A percentile compares a stretch with the other conserved stretches of the same genome.
phyloP scores from a whole-genome alignment of 257 asterid genomes.

The Lithospermum erythrorhizon region DNA sequence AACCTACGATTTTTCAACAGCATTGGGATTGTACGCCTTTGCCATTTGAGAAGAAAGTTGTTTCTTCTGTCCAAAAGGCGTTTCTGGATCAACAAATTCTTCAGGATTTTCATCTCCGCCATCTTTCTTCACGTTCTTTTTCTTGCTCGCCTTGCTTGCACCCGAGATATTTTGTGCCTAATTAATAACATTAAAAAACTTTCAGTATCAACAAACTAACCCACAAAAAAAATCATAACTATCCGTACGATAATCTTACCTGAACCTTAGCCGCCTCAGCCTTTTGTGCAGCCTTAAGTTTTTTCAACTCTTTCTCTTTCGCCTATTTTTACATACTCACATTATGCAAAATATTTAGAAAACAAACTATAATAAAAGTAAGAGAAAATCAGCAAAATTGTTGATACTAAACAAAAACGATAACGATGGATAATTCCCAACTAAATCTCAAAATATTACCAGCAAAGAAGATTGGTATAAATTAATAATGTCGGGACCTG shows the following conservation, averaged over 20 bases:
- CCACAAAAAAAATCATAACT: neutral
- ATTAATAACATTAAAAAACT: constrained; percentile 6
- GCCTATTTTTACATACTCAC: constrained; percentile 33
- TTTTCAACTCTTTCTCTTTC: constrained; percentile 79
- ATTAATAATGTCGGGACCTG: too few species aligned
- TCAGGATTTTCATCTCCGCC: constrained; percentile 58
- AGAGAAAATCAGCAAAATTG: too few species aligned
- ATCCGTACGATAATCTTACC: constrained; percentile 15
- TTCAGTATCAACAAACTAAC: constrained; percentile 5
- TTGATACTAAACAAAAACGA: neutral
- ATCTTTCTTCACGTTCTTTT: constrained; percentile 57
- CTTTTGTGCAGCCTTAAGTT: constrained; percentile 76
- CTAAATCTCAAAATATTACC: too few species aligned
- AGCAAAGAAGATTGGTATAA: too few species aligned
- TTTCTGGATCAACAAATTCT: constrained; percentile 75
- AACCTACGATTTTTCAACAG: constrained; percentile 79
- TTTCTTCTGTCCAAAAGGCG: constrained; percentile 72
- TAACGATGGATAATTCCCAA: too few species aligned
- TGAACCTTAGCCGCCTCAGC: constrained; percentile 73
- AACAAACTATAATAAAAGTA: constrained; percentile 2
- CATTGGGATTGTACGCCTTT: constrained; percentile 59
- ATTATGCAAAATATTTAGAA: neutral
- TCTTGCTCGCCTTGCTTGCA: constrained; percentile 56
- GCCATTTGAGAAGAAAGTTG: constrained; percentile 73
- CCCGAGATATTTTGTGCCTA: constrained; percentile 57